Conservation (phyloP, 2,329 filamentous ascomycete species). For the Colletotrichum limetticola region DNA sequence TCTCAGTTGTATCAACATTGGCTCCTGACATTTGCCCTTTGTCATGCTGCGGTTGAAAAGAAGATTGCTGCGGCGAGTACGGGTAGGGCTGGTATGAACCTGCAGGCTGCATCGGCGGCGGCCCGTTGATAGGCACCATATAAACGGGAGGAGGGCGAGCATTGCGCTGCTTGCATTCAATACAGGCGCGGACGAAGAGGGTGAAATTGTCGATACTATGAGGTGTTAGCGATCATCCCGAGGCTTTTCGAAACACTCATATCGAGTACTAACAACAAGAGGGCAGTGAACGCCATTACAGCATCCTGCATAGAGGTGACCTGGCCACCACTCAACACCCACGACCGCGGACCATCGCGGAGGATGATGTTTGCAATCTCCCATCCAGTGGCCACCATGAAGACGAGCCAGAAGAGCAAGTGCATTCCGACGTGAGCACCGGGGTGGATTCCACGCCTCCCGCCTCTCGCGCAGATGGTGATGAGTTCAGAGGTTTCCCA, state of each 20-base stretch:
- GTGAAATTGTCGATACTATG: constrained; percentile 46
- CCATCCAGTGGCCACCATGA: constrained; percentile 41
- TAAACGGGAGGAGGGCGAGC: constrained; percentile 9
- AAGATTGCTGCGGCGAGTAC: background rate
- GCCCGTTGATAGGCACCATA: constrained; percentile 17
- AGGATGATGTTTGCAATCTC: constrained; percentile 34
- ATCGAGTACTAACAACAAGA: constrained; percentile 30
- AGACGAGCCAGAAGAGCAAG: constrained; percentile 53
- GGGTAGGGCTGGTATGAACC: constrained; percentile 14
- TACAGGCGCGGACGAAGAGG: constrained; percentile 52
- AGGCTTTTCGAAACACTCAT: background rate
- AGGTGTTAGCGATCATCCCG: too few relatives aligned
- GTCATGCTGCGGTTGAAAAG: background rate
- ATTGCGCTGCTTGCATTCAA: constrained; percentile 49
- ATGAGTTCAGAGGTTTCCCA: constrained; percentile 54
- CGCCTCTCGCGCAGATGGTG: constrained; percentile 46
- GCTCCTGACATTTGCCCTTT: background rate
- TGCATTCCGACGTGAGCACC: constrained; percentile 55
- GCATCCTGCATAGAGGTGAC: constrained; percentile 32
- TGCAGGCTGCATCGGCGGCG: background rate
- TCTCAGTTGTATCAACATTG: background rate
- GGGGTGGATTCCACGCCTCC: constrained; percentile 51
- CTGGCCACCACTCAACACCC: background rate
- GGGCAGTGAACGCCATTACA: constrained; percentile 34
- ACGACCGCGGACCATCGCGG: constrained; percentile 2